Percentiles rank a stretch among this genome's conserved stretches.
These are phyloP conservation scores for Yamadazyma paraphyllophila DNA, from an alignment of 805 yeast genomes.

Conservation along the genomic window DNA sequence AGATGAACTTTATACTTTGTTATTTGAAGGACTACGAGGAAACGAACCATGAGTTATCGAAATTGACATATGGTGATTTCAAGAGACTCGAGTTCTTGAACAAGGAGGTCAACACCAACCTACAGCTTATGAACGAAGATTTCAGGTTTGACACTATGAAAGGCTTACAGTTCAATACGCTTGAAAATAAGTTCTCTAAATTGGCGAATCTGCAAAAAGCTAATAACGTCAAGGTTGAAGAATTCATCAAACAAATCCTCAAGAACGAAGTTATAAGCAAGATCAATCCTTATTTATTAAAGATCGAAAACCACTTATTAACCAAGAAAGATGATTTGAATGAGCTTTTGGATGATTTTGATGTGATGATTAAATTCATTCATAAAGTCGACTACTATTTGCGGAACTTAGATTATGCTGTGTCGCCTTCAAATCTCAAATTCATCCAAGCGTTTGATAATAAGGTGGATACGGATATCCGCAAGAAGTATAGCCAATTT, in stretches of 20 bases:
- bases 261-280: slow-evolving; percentile 4
- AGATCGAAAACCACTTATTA: slow-evolving; percentile 7
- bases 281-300: slow-evolving; percentile 8
- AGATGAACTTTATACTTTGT: neutral
- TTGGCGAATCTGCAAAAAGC: neutral
- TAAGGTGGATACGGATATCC: neutral
- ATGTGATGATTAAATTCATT: slow-evolving; percentile 9
- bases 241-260: slow-evolving; percentile 2
- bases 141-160: slow-evolving; percentile 6
- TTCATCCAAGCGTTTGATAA: slow-evolving; percentile 2
- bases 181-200: slow-evolving; percentile 8
- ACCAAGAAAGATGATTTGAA: slow-evolving; percentile 4
- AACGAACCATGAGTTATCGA: slow-evolving; percentile 5
- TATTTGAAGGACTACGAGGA: slow-evolving; percentile 10
- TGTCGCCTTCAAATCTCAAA: slow-evolving; percentile 11
- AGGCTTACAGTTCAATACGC: slow-evolving; percentile 3
- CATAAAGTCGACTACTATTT: slow-evolving; percentile 12
- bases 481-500: slow-evolving; percentile 7
- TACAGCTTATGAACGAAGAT: slow-evolving; percentile 5
- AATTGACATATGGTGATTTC: slow-evolving; percentile 10
- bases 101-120: slow-evolving; percentile 1
- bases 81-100: slow-evolving; percentile 7
- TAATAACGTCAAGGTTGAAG: slow-evolving; percentile 1
- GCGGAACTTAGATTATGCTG: slow-evolving; percentile 10
- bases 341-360: slow-evolving; percentile 11